Conservation (phyloP, 805 yeast genomes). For the Cyberlindnera mississippiensis region DNA sequence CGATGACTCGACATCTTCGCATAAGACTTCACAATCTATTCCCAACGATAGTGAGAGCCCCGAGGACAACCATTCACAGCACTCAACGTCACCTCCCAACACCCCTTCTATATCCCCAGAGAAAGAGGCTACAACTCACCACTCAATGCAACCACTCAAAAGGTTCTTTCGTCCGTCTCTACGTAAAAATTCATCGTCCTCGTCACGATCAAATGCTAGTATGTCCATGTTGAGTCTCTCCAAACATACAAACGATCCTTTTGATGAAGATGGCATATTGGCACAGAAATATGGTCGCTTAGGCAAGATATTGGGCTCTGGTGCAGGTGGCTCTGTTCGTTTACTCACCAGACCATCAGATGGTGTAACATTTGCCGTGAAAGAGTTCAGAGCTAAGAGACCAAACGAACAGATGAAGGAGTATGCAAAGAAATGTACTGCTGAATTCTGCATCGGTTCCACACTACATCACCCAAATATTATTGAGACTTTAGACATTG, state of each 20-base stretch:
- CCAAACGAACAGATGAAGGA: conserved; percentile 69
- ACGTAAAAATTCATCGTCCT: conserved; percentile 21
- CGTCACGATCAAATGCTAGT: conserved; percentile 6
- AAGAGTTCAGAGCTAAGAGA: conserved; percentile 72
- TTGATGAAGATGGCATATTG: conserved; percentile 48
- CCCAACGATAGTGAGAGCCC: not conserved
- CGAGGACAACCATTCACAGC: not conserved
- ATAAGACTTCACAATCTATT: not conserved
- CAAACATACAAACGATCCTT: conserved; percentile 14
- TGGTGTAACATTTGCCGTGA: conserved; percentile 73
- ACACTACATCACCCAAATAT: conserved; percentile 79
- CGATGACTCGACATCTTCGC: not conserved
- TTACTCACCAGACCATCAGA: conserved; percentile 65
- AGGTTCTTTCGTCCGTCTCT: conserved; percentile 24
- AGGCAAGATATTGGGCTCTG: conserved; percentile 75
- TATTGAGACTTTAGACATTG: conserved; percentile 71
- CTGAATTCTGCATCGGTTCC: conserved; percentile 85
- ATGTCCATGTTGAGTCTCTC: conserved; percentile 7
- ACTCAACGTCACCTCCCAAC: not conserved
- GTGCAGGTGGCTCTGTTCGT: conserved; percentile 87
- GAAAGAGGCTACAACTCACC: conserved; percentile 7
- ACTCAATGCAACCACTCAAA: conserved; percentile 22
- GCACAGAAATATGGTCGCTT: conserved; percentile 65
- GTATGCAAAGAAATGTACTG: conserved; percentile 81
- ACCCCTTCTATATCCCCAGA: conserved; percentile 4